Evolutionary conservation across 2,329 filamentous ascomycete genomes (phyloP), one percentile per base, ranked within the genome.

Genomic region (Scytalidium sp.): DNA sequence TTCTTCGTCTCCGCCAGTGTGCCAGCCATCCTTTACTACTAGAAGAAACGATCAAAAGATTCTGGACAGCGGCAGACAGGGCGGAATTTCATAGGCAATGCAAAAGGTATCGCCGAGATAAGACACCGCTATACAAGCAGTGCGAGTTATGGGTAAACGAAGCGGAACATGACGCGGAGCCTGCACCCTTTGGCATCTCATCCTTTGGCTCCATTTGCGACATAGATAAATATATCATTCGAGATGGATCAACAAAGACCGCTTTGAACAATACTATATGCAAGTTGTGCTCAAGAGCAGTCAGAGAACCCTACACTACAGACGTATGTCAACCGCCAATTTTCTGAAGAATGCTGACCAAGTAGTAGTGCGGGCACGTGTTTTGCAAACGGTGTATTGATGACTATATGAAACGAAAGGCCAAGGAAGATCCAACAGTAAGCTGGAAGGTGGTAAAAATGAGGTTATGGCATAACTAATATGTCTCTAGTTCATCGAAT

Each of bases 311-410:
- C 0, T 62, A 69, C 9, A 64, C 78, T 23, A 79, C 78, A 19
- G 53, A 59, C 45, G 32, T 36, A 36, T 9, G 32, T 36, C 15
- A 8, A n/a, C 15, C 17, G 13, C 11, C 32, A 15, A 10, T 15
- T n/a, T 15, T 36, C 7, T 36, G 25, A 27, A 27, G 32, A 19
- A 22, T 46, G 25, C 25, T 21, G 3, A 48, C 22, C 39, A 8
- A 40, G 9, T n/a, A 13, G 0, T 64, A 70, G 3, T 85, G 82
- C 58, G 65, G 69, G 15, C 81, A 85, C 52, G 61, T 83, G 4
- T 80, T 80, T 54, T 85, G 82, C 61, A 49, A 60, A 1, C 60
- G 65, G 0, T 85, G 81, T 55, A 64, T 80, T 7, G 46, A 45
- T 54, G 56, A 59, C 2, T 55, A 60, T 2, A 50, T 70, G 40